Conservation (phyloP, 2,329 filamentous ascomycete species). For the Elsinoe fawcettii region DNA sequence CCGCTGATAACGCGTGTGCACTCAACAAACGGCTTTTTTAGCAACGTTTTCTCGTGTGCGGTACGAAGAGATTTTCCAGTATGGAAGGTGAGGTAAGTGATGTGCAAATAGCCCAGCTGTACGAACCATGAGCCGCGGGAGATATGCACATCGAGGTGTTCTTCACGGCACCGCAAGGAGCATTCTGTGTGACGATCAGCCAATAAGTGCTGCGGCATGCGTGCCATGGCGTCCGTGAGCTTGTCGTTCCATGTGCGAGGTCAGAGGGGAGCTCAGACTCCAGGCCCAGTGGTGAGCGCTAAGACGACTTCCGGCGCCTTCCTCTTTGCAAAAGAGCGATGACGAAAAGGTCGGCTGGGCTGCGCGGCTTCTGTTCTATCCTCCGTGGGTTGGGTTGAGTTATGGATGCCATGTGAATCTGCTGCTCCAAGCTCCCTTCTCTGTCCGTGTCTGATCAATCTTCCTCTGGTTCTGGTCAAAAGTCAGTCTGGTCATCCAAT, state of each 20-base stretch:
- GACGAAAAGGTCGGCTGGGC: background rate
- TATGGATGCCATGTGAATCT: background rate
- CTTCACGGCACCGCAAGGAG: slow-evolving; percentile 1
- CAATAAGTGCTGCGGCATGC: slow-evolving; percentile 3
- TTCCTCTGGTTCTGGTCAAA: slow-evolving; percentile 2
- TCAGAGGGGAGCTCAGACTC: background rate
- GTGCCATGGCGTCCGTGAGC: slow-evolving; percentile 3
- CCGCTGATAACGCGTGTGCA: slow-evolving; percentile 7
- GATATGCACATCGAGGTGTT: background rate
- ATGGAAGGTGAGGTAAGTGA: background rate
- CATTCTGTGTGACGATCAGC: slow-evolving; percentile 6
- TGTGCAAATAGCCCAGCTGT: background rate
- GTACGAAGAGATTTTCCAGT: background rate
- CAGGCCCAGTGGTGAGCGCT: background rate
- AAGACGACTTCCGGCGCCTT: slow-evolving; percentile 7
- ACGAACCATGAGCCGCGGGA: background rate
- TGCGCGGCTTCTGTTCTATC: slow-evolving; percentile 1
- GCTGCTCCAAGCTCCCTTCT: background rate
- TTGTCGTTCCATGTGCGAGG: slow-evolving; percentile 1
- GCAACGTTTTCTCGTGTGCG: background rate
- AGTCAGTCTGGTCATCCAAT: background rate
- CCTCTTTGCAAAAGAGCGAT: background rate
- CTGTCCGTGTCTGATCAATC: background rate
- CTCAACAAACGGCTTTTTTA: slow-evolving; percentile 11
- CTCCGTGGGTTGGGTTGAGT: background rate